A percentile compares a stretch with the other conserved stretches of the same genome.
Conservation (phyloP, 2,329 filamentous ascomycete genomes). For the Penicillium capsulatum region DNA sequence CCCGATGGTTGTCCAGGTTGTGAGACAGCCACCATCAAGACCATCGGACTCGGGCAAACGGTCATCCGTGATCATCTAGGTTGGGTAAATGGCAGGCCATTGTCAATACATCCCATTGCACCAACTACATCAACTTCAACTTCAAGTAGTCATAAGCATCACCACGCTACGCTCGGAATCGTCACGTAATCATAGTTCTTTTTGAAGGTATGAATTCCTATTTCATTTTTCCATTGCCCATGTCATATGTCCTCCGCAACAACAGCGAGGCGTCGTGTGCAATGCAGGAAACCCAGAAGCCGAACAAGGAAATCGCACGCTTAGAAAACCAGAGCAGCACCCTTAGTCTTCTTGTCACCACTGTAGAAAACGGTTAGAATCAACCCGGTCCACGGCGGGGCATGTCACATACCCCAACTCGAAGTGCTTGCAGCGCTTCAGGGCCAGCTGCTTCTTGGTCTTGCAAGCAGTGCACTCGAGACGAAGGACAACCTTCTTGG, state of each 20-base stretch:
- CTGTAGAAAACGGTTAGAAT: constrained; percentile 50
- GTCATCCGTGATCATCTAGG: too few relatives aligned
- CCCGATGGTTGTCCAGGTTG: too few relatives aligned
- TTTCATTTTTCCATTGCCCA: constrained; percentile 43
- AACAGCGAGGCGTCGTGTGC: constrained; percentile 32
- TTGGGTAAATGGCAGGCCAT: too few relatives aligned
- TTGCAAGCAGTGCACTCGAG: constrained; percentile 98
- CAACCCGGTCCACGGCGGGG: constrained; percentile 34
- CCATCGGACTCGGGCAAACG: too few relatives aligned
- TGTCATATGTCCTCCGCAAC: constrained; percentile 36
- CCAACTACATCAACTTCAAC: too few relatives aligned
- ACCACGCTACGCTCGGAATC: too few relatives aligned
- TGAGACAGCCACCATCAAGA: too few relatives aligned
- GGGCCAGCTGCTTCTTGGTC: constrained; percentile 92
- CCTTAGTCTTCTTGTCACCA: constrained; percentile 99
- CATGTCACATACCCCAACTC: constrained; percentile 84
- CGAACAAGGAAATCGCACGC: constrained; percentile 48
- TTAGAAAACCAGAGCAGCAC: constrained; percentile 99
- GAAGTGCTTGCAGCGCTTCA: constrained; percentile 99
- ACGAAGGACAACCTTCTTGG: constrained; percentile 99
- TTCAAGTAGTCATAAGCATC: too few relatives aligned
- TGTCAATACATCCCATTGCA: too few relatives aligned
- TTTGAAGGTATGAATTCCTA: constrained; percentile 40
- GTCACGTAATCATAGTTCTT: constrained; percentile 37
- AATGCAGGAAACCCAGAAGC: constrained; percentile 42